These are phyloP conservation scores for Cutaneotrichosporon cutaneum DNA, from an alignment of 1,284 basidiomycete genomes.

Conservation along the genomic window DNA sequence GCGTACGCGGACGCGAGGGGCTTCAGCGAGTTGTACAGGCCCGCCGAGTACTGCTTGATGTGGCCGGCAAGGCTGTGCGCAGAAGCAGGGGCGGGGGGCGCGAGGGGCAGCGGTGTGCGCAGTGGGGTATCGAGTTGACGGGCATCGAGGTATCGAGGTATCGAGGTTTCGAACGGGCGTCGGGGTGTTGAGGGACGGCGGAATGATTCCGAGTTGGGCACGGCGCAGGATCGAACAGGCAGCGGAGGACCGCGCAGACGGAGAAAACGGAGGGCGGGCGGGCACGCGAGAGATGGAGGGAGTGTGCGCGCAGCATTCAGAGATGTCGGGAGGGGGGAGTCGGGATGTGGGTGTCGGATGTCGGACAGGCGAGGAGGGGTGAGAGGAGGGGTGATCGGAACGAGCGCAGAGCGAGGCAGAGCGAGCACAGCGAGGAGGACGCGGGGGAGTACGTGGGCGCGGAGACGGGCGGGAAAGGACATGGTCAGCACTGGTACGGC, in stretches of 20 bases:
- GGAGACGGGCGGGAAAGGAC: not conserved
- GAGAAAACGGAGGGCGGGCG: no score
- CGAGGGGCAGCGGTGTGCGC: conserved; percentile 58
- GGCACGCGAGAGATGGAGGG: no score
- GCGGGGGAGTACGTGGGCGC: not conserved
- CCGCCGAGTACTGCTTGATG: conserved; percentile 66
- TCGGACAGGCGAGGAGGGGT: not conserved
- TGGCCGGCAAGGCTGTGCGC: conserved; percentile 63
- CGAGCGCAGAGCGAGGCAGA: not conserved
- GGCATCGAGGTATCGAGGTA: no score
- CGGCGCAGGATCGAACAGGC: conserved; percentile 49
- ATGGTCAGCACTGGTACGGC: conserved; percentile 6
- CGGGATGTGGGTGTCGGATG: conserved; percentile 61
- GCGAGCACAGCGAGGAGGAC: not conserved
- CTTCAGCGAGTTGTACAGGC: conserved; percentile 58
- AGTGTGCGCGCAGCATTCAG: no score
- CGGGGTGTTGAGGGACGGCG: no score
- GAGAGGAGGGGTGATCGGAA: not conserved
- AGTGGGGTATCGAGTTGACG: no score
- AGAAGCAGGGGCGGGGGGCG: not conserved
- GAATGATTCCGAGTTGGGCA: no score
- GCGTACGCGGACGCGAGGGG: conserved; percentile 86
- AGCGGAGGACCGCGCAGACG: no score
- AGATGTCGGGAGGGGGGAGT: no score
- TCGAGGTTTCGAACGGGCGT: no score